Conservation (phyloP, 2,329 filamentous ascomycete genomes). For the Epichloe sibirici region DNA sequence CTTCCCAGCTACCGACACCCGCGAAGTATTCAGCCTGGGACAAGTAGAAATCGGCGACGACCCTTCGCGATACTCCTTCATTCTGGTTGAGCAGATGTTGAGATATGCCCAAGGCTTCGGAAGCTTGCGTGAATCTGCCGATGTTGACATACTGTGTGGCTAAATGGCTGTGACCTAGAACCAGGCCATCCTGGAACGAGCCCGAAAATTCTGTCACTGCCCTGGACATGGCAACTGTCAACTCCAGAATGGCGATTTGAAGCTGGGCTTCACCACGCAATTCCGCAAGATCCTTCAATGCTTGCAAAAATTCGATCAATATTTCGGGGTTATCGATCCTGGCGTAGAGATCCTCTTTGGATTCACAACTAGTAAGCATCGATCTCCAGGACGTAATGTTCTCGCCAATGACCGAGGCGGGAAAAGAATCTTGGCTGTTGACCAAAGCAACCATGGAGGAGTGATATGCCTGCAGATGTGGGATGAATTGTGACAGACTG, state of each 20-base stretch:
- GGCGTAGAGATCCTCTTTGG: conserved; percentile 28
- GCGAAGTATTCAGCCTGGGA: conserved; percentile 64
- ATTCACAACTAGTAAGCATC: conserved; percentile 26
- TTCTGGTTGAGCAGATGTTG: conserved; percentile 32
- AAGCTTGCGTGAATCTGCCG: conserved; percentile 39
- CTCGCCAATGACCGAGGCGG: conserved; percentile 19
- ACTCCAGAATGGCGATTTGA: conserved; percentile 33
- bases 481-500: conserved; percentile 30
- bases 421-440: conserved; percentile 20
- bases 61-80: conserved; percentile 25
- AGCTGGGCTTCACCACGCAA: conserved; percentile 37
- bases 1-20: conserved; percentile 50
- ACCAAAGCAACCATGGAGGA: conserved; percentile 32
- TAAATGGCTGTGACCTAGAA: conserved; percentile 34
- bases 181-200: conserved; percentile 25
- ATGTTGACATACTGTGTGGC: conserved; percentile 41
- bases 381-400: conserved; percentile 33
- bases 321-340: conserved; percentile 37
- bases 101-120: conserved; percentile 43
- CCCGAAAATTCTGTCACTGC: conserved; percentile 17
- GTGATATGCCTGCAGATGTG: conserved; percentile 35
- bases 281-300: conserved; percentile 37
- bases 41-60: conserved; percentile 47
- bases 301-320: conserved; percentile 37
- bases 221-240: conserved; percentile 30